Evolutionary conservation across 331 rosid species (phyloP), one percentile per base, ranked within the genome.

Genomic region (Malus hybrid): DNA sequence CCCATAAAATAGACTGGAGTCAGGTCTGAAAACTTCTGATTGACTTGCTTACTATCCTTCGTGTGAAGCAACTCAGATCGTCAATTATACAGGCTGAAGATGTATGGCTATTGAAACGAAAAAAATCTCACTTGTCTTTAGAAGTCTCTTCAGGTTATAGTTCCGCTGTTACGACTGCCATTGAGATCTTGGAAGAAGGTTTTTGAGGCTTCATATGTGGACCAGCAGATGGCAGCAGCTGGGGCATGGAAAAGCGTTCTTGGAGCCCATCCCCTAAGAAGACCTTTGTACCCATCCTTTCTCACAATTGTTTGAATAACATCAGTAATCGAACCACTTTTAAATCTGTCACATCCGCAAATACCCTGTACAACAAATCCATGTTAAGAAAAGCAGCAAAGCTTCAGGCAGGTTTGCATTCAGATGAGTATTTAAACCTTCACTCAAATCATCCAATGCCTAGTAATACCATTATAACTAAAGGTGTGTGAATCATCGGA

Each of bases 181-280:
- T 90, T 90, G 57, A 84, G 68, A 57, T 86, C 92, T 64, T 88
- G 90, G 81, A 95, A 92, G 79, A 90, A 90, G 55, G 87, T 77
- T 81, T 95, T 95, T 26, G 88, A 87, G 19, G 96, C 96, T 89
- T 95, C 99, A 75, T 95, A 95, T n/a, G 97, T 92, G 26, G 99
- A 90, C 99, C 99, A 95, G 88, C 93, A 90, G 72, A 95, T 92
- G 20, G 99, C 96, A 34, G 99, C 99, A 10, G 99, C 99, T 13
- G 99, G 99, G 76, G 99, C 93, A 73, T 95, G 99, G 76, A 95
- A 95, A 64, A 95, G 96, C 96, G 88, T 90, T 87, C 97, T 86
- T 29, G 99, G 99, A 78, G 82, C 82, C 99, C 99, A 95, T 53
- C 99, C 99, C 78, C 99, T 81, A 78, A 92, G 78, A 60, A 95